Evolutionary conservation across 139 green algal genomes (phyloP), one percentile per base, ranked within the genome.

Genomic region (Chlorella sp.): DNA sequence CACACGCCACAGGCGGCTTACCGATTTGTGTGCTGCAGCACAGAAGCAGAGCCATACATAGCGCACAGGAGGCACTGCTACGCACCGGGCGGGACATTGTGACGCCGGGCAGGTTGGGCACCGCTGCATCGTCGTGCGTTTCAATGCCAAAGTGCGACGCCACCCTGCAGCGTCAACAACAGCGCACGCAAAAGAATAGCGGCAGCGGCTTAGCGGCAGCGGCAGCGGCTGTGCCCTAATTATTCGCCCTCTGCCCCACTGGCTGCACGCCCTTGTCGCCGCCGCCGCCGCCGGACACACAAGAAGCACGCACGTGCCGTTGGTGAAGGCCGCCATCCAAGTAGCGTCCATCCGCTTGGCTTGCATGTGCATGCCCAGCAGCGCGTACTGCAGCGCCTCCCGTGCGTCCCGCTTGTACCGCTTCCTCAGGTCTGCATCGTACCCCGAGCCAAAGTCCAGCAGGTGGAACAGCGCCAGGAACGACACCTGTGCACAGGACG

Each of bases 371-470:
- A 91, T 80, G n/a, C 86, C 78, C 60, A 91, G 71, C 31, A 87
- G 59, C 1, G 82, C 87, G 65, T 78, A 91, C 79, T 87, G 73
- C 20, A 91, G 70, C 2, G 72, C 77, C 64, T 91, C 86, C 1
- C 42, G 59, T 22, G 72, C 71, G 35, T 74, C 75, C 2, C 79
- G 50, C 35, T 50, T 33, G 50, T 27, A 55, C 27, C 72, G 75
- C 22, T 51, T 70, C 30, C 42, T 50, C 51, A 92, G 78, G 32
- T 81, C 51, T 17, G n/a, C 2, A 55, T 91, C 82, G 61, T 80
- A 91, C 29, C 83, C 86, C 22, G 62, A 77, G 50, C 87, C 87
- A 68, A 92, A 89, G 67, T 87, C 75, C 62, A 92, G 70, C 24
- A 91, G 73, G 76, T 88, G 82, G 36, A 82, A 89, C 42, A 92